Base-by-base conservation (phyloP, 768 basidiomycete genomes). In the Lactifluus echinatus region DNA sequence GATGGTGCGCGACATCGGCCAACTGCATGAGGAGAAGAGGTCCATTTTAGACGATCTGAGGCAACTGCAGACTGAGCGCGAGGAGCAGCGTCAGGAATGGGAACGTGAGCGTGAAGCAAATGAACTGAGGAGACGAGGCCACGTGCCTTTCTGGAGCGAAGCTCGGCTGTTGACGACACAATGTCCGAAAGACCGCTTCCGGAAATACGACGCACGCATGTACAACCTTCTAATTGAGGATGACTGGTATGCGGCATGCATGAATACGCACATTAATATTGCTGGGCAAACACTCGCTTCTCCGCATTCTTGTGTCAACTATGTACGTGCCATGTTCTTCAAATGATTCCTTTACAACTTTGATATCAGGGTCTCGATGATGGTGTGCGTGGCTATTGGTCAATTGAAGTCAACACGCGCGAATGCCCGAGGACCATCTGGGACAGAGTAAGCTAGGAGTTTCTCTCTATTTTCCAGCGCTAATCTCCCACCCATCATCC, bases 241-340 rank as follows among this genome's bases (percentile, higher is more conserved):
- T 3, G 61, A 68, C 47, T 66, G 64, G 67, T 34, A 58, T 33
- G 57, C 19, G 37, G 64, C 63, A 50, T 68, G 67, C 49, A 52
- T 50, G 57, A 54, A 50, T 17, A 42, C 43, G 47, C 11, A 40
- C 8, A 31, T 39, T 17, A 2, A 37, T 7, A 50, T 59, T 37
- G 47, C 46, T 8, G 57, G 57, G 21, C 57, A 34, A 54, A 28
- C 2, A 4, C 7, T 49, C 21, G 2, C 26, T 19, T 36, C 47
- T n/a, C 53, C 53, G 17, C 11, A 4, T 17, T 15, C 33, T 8
- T 59, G 58, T 19, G 3, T 45, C 28, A 55, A 59, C 24, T 29
- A 31, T 14, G 58, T 59, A 44, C 34, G 53, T 59, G 17, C 24
- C 14, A n/a, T 45, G 26, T 15, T 26, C 23, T 43, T 44, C 23